Conservation (phyloP, 108 stramenopile genomes). For the Nannochloropsis salina region DNA sequence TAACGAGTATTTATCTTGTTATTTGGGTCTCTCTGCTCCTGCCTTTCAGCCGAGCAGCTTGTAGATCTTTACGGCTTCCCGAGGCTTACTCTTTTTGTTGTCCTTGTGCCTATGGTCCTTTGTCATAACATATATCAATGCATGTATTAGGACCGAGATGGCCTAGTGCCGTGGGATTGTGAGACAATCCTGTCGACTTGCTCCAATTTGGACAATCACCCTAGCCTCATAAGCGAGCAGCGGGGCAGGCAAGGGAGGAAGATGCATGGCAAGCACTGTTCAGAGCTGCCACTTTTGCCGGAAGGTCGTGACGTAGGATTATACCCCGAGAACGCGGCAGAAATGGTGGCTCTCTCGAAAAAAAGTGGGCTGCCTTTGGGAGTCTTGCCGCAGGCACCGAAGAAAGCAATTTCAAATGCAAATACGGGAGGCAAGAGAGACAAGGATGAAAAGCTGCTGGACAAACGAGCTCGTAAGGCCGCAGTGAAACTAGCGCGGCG, state of each 20-base stretch:
- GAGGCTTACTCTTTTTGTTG: background rate
- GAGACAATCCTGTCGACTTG: slow-evolving; percentile 89
- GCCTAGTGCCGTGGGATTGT: slow-evolving; percentile 89
- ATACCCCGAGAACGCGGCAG: slow-evolving; percentile 54
- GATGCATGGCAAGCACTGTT: slow-evolving; percentile 43
- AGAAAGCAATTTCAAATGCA: slow-evolving; percentile 63
- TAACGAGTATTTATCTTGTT: too few species aligned
- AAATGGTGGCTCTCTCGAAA: slow-evolving; percentile 57
- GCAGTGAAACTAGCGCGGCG: slow-evolving; percentile 72
- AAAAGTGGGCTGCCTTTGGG: slow-evolving; percentile 84
- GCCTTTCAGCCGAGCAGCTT: background rate
- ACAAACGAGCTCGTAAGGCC: slow-evolving; percentile 75
- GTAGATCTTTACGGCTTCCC: background rate
- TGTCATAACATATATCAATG: background rate
- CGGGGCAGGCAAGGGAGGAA: slow-evolving; percentile 39
- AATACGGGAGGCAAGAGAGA: slow-evolving; percentile 72
- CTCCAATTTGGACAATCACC: slow-evolving; percentile 94
- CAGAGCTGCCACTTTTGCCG: background rate
- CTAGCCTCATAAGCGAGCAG: slow-evolving; percentile 62
- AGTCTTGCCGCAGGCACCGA: slow-evolving; percentile 55
- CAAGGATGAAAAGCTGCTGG: slow-evolving; percentile 67
- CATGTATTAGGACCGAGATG: slow-evolving; percentile 30
- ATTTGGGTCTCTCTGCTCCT: background rate
- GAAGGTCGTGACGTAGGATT: slow-evolving; percentile 22
- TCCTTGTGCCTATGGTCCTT: background rate